Evolutionary conservation across 2,329 filamentous ascomycete species (phyloP), one percentile per base, ranked within the genome.

Genomic region (Botrytis fragariae): DNA sequence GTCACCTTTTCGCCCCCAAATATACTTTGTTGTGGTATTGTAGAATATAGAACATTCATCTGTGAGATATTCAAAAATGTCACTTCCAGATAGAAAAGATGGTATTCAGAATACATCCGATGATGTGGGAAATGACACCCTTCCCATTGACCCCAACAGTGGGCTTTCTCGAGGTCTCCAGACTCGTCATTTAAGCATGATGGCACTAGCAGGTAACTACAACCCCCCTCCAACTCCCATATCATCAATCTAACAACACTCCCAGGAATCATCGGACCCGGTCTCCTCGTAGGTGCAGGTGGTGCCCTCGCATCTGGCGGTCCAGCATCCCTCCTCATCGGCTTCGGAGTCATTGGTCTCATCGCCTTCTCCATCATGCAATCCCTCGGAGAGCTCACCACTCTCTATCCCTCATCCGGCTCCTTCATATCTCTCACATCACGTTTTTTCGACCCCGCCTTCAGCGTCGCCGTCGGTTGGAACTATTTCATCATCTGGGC

Each of bases 301-400:
- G 89, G 90, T 64, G 92, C 92, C 0, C 83, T 95, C 37, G 85
- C 87, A 20, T 87, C 86, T 60, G 92, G 91, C 72, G 92, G 92
- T 0, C 92, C 92, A 25, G 92, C 91, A 0, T 89, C 91, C 0
- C 82, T 93, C 67, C 81, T 94, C 51, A 93, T 94, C 78, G 92
- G 92, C 1, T 95, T 94, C 76, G 88, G 86, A 16, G 83, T 93
- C 42, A 91, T 93, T 76, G 92, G 90, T 18, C 86, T 93, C 75
- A 88, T 94, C 74, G 91, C 91, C 2, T 87, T 82, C 75, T 83
- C 82, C 72, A 80, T 82, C 60, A 83, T 84, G 82, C 92, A 93
- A 84, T 91, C 89, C 7, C 83, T 94, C 10, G 92, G 92, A 32
- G 92, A 94, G 80, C 84, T 94, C 77, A 92, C 92, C 4, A 93